Evolutionary conservation across 225 moss, liverwort and hornwort species (phyloP), one percentile per base, ranked within the genome.

Genomic region (Pleurozium schreberi): DNA sequence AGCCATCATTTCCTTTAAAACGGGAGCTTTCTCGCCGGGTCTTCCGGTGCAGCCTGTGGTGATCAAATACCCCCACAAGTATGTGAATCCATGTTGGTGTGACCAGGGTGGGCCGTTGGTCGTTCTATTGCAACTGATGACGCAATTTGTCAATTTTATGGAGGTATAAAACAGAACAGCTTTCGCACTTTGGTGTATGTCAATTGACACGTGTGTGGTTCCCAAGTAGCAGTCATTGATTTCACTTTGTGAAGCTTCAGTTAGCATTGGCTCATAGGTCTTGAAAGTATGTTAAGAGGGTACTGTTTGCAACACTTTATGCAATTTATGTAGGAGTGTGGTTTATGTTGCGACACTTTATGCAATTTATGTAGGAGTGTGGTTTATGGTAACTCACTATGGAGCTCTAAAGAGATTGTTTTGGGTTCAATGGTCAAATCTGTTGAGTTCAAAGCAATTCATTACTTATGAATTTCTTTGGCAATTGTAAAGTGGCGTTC

Each of bases 71-170:
- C 94, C 95, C 14, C 93, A 95, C 86, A 93, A 89, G 91, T 92
- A 95, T 84, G 94, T 95, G 59, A 95, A 94, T 84, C 93, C 95
- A 36, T 93, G 93, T 82, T 95, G 95, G 95, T 94, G 92, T 65
- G 94, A 95, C 81, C 95, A 94, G 82, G 93, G 94, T 43, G 92
- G 94, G 15, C 94, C 94, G n/a, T n/a, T 95, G 59, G 89, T 93
- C 42, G 73, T 95, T 74, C 76, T 95, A 70, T 74, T 95, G 80
- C 93, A 94, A 92, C 92, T 95, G 74, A 95, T 95, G 94, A 95
- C 94, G 59, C 95, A 95, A 74, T 88, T 95, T 81, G 75, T 95
- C 63, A 95, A 95, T 90, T 91, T 86, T 80, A 94, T 95, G 95
- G 92, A 95, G 90, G 95, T 94, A 86, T 88, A 52, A 52, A 66